phyloP scores from a whole-genome alignment of 306 rosid genomes.

The Urtica urens region DNA sequence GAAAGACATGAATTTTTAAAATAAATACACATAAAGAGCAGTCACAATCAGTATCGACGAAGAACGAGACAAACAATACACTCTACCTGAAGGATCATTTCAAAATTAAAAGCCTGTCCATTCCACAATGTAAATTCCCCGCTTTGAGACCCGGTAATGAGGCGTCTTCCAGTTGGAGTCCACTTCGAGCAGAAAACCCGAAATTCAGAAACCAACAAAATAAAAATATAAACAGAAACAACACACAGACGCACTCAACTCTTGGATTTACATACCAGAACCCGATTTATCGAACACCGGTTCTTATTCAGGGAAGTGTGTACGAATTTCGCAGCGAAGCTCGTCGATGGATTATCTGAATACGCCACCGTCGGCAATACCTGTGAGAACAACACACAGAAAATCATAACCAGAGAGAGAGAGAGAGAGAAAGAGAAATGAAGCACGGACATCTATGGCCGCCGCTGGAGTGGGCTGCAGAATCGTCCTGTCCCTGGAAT shows the following conservation, averaged over 20 bases:
- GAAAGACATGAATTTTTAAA: constrained; percentile 3
- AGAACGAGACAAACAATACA: no score
- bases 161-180: constrained; percentile 98
- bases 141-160: constrained; percentile 95
- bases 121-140: constrained; percentile 99
- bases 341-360: constrained; percentile 90
- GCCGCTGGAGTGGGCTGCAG: constrained; percentile 90
- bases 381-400: constrained; percentile 19
- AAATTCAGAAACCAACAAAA: constrained; percentile 13
- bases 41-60: no score
- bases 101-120: constrained; percentile 97
- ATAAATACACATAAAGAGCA: no score
- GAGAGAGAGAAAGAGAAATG: background rate
- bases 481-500: constrained; percentile 77
- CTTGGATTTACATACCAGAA: constrained; percentile 51
- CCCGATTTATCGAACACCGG: constrained; percentile 86
- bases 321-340: constrained; percentile 89
- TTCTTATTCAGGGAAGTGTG: constrained; percentile 93
- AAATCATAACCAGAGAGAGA: no score
- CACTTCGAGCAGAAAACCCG: constrained; percentile 42
- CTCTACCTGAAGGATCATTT: constrained; percentile 99
- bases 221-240: background rate
- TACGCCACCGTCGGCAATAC: constrained; percentile 84
- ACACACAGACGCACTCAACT: background rate
- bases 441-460: constrained; percentile 69